Evolutionary conservation across 192 early-diverging fungal species (phyloP).

Genomic region (Rhizophlyctis rosea): DNA sequence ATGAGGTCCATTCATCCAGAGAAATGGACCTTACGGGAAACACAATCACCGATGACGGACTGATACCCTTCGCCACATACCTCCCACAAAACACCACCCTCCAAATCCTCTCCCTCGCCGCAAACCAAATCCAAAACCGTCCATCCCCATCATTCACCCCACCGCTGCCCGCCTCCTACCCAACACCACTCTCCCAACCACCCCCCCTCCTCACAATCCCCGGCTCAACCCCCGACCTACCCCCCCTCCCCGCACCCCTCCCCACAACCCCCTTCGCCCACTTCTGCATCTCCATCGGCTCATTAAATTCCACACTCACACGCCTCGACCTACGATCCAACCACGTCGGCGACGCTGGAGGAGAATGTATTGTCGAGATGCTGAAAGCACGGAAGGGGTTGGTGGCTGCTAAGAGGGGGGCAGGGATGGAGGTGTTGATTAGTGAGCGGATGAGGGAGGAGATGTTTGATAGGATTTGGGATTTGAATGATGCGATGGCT

Average conservation of each 20-base stretch:
- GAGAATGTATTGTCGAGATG: constrained; percentile 35
- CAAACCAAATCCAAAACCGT: constrained; percentile 39
- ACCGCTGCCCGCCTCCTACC: neutral
- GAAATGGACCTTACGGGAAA: constrained; percentile 35
- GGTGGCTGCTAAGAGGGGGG: constrained; percentile 23
- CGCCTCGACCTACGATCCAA: constrained; percentile 38
- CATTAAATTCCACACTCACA: constrained; percentile 19
- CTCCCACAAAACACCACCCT: constrained; percentile 35
- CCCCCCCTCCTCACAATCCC: neutral
- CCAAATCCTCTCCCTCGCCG: constrained; percentile 27
- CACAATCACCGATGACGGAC: constrained; percentile 30
- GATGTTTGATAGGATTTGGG: constrained; percentile 38
- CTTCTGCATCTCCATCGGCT: constrained; percentile 27
- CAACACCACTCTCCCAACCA: neutral
- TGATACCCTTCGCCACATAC: constrained; percentile 21
- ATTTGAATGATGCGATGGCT: constrained; percentile 40
- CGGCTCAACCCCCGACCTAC: neutral
- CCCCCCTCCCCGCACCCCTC: constrained; percentile 7
- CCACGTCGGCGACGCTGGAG: constrained; percentile 33
- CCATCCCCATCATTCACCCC: neutral
- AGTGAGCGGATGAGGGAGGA: constrained; percentile 41
- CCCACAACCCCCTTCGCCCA: constrained; percentile 15
- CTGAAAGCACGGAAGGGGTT: constrained; percentile 29
- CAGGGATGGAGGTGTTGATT: constrained; percentile 27
- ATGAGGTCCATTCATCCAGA: constrained; percentile 17